Base-by-base conservation (phyloP, 108 stramenopile genomes). In the Phaeodactylum tricornutum region DNA sequence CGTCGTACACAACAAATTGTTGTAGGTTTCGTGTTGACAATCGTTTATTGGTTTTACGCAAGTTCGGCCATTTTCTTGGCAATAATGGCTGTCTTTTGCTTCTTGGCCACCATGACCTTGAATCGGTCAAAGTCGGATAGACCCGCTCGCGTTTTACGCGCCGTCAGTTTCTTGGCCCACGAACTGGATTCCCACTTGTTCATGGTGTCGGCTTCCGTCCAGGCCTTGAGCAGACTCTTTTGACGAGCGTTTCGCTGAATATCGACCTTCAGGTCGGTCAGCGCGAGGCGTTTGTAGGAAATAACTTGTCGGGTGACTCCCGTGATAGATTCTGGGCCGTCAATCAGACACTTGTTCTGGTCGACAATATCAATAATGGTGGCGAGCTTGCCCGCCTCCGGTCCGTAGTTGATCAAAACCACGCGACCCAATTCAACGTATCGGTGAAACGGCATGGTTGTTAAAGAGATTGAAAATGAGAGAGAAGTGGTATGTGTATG, bases 341-440 rank as follows among this genome's bases (percentile, higher is more conserved):
- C 96, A 43, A 99, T 72, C 36, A 99, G 66, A 59, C 94, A 92
- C 86, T 93, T 96, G 84, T 97, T 99, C 62, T 85, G 77, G 56
- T 99, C 96, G 39, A 96, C 94, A 50, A 99, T 87, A 65, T 99
- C 96, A 50, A 99, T 76, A 66, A 99, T 94, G 32, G 92, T 92
- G 62, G 87, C 89, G 30, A 98, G 75, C 76, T 93, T 96, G 45
- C 97, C 97, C 26, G 62, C 52, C 29, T 92, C 78, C 20, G 91
- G 91, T 57, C 98, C 98, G 59, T 94, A 98, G 82, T 96, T 96
- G 71, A 99, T 74, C 15, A 99, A 77, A 62, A 85, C 91, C 37
- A 99, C 86, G 38, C 98, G 96, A 62, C 98, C 98, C 51, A 99
- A 87, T 79, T 99, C 95, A 33, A 96, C 96, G 72, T 87, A 98